Conservation (phyloP, 2,329 filamentous ascomycete genomes). For the Fusarium secorum region DNA sequence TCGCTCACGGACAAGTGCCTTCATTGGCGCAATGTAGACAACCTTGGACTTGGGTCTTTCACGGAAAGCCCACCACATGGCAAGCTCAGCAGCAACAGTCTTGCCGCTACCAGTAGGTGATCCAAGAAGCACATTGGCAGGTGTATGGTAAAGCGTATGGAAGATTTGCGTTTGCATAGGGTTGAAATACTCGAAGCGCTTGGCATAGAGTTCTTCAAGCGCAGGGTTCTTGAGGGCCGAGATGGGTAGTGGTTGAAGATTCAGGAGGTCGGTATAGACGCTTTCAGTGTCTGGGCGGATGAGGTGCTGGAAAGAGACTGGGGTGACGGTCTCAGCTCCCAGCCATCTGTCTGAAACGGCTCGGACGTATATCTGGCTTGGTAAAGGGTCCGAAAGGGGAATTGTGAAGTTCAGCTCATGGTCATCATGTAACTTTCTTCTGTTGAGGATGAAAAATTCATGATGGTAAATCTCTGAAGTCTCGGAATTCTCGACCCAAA, state of each 20-base stretch:
- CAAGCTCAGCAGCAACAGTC: conserved; percentile 92
- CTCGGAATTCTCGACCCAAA: conserved; percentile 99
- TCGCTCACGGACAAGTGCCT: conserved; percentile 93
- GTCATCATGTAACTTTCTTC: conserved; percentile 91
- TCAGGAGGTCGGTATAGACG: conserved; percentile 91
- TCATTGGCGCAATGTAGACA: conserved; percentile 99
- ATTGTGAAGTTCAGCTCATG: conserved; percentile 99
- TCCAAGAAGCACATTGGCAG: conserved; percentile 90
- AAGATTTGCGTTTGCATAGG: conserved; percentile 99
- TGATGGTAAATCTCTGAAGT: conserved; percentile 98
- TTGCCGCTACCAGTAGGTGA: conserved; percentile 98
- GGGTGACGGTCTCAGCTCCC: conserved; percentile 92
- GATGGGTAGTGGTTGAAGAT: conserved; percentile 89
- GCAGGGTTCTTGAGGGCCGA: conserved; percentile 85
- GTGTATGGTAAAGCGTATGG: conserved; percentile 92
- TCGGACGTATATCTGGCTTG: conserved; percentile 94
- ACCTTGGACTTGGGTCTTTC: conserved; percentile 95
- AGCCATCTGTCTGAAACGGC: conserved; percentile 96
- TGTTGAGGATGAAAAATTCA: conserved; percentile 92
- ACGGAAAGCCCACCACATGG: conserved; percentile 99
- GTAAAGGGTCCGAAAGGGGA: conserved; percentile 88
- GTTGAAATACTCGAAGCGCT: conserved; percentile 96
- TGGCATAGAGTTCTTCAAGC: conserved; percentile 85
- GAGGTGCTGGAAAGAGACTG: conserved; percentile 96
- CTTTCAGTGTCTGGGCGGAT: conserved; percentile 98